Evolutionary conservation across 495 filamentous ascomycete genomes (phyloP), one percentile per base, ranked within the genome.

Genomic region (Terfezia boudieri): DNA sequence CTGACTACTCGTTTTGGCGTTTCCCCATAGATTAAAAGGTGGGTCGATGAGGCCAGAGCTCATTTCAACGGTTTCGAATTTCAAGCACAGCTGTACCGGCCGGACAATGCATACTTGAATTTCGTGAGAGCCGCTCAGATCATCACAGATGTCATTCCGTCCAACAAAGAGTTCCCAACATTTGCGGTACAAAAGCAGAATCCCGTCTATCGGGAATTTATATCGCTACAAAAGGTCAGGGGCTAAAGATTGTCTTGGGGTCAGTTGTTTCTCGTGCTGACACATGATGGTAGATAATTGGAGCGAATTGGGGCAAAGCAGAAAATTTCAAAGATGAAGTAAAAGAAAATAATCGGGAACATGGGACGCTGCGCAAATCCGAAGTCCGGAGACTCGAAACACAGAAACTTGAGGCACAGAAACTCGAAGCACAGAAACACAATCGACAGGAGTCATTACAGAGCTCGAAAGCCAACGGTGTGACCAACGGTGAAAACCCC

Each of bases 61-160:
- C 11, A 55, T 60, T 49, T 63, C 57, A 55, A 57, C 38, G 22
- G 56, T 60, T 23, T 62, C 66, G 17, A 59, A 63, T 49, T 53
- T 54, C 50, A 26, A 57, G 12, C 52, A 68, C 35, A 52, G 61
- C 11, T 53, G 48, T 67, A 73, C 16, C 62, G 72, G 55, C 69
- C 71, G n/a, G 79, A 84, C 58, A 68, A 64, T 36, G 80, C 79
- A 51, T 84, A 80, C 59, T 71, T 80, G 26, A 84, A 94, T 50
- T 96, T 84, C 66, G 73, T 95, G 52, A 76, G 80, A 43, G 81
- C 88, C 23, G 84, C 74, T 49, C 80, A 84, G 50, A 80, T 96
- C 56, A 72, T 82, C 37, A 71, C 83, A 22, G 74, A 88, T 41
- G 70, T 80, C 37, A 80, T 94, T 37, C 86, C 86, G 9, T 70